Base-by-base conservation (phyloP, 1,284 basidiomycete genomes). In the Leccinum solheimii region DNA sequence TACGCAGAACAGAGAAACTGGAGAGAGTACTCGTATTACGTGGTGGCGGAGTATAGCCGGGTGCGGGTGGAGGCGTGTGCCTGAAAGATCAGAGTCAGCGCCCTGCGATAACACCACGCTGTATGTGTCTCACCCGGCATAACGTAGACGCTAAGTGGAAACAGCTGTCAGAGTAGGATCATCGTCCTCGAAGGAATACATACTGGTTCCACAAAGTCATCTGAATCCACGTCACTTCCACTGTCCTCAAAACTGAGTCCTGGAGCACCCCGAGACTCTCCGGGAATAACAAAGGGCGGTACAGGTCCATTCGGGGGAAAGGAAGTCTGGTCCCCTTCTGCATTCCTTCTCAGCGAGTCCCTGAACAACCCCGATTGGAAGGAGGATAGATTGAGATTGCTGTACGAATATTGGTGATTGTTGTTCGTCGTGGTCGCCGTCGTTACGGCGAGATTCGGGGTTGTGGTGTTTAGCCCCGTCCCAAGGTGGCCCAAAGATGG, bases 361-460 rank as follows among this genome's bases (percentile, higher is more conserved):
- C 72, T 70, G 56, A 76, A 73, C 21, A 76, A 38, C 3, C 72
- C 72, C 21, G 75, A 70, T 40, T 74, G 70, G 58, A 76, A 73
- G 36, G 74, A 62, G n/a, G 73, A 64, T 5, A 75, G 58, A 30
- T 76, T 71, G 26, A 75, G 27, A 38, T 71, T 75, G 56, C 64
- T 65, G 55, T 75, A 76, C 5, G 75, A 73, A 51, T 76, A 74
- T 11, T 59, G 70, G 45, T 63, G 68, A 19, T 30, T 56, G 52
- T 62, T 69, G 52, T 62, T 69, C 38, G 60, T 49, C 19, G 64
- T 67, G 23, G 60, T 45, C 23, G 64, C 11, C 14, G 52, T 58
- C 21, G 58, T n/a, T 19, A 62, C 0, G 3, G 50, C 57, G 32
- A 58, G 23, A n/a, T 51, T 69, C 34, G 61, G 13, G 0, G 43